Conservation (phyloP, 371 early-diverging fungal genomes). For the Mortierella sp. region DNA sequence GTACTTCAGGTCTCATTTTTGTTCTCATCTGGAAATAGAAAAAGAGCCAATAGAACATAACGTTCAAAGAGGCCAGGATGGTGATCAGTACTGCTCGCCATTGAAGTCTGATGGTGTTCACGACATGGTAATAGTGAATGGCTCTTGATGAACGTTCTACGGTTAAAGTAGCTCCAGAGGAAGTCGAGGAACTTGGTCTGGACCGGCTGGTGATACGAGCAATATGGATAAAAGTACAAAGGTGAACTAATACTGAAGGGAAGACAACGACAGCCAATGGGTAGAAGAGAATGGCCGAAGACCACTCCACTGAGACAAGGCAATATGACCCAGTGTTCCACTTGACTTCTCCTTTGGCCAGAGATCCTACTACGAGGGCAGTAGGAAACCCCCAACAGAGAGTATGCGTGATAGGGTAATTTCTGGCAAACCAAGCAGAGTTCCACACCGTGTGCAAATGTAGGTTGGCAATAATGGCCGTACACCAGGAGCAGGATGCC, state of each 20-base stretch:
- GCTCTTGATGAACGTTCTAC: conserved; percentile 64
- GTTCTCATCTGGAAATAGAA: conserved; percentile 68
- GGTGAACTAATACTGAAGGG: conserved; percentile 69
- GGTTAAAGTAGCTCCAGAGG: no score
- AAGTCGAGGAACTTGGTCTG: conserved; percentile 60
- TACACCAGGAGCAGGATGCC: conserved; percentile 71
- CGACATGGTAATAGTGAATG: conserved; percentile 64
- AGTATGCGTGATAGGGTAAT: conserved; percentile 62
- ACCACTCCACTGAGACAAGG: conserved; percentile 62
- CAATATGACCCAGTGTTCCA: conserved; percentile 72
- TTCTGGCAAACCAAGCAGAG: conserved; percentile 66
- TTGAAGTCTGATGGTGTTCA: conserved; percentile 72
- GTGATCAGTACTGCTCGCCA: conserved; percentile 77
- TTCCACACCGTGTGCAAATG: conserved; percentile 78
- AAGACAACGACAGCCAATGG: conserved; percentile 70
- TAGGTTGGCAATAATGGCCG: conserved; percentile 72
- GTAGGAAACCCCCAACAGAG: conserved; percentile 73
- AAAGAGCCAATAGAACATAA: conserved; percentile 70
- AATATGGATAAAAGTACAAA: conserved; percentile 73
- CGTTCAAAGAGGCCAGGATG: conserved; percentile 61
- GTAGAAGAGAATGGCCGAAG: conserved; percentile 70
- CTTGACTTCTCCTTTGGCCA: conserved; percentile 64
- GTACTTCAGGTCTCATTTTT: conserved; percentile 45
- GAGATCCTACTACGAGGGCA: conserved; percentile 62
- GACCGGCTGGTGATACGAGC: conserved; percentile 64